Base-by-base conservation (phyloP, 306 rosid species). In the Fragaria ananassa region DNA sequence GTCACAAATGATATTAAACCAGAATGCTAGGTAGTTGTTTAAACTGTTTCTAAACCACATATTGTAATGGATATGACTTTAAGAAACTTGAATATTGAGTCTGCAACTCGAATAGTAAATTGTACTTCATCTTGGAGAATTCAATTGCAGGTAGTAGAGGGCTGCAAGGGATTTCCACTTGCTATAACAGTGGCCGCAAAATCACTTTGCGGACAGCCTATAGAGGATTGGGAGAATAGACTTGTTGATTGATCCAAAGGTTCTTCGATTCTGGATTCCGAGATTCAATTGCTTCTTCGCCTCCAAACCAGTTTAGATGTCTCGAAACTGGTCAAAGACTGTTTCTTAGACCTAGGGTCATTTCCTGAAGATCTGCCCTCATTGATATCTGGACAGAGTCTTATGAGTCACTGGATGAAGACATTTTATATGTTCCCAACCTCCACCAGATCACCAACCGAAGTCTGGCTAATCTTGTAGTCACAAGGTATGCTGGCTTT, bases 291-390 rank as follows among this genome's bases (percentile, higher is more conserved):
- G 73, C 89, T 83, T 46, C 21, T 18, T 10, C 41, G 78, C 78
- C 91, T 89, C 19, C 75, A 84, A 72, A 79, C 77, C 13, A 76
- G 84, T 77, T 71, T 87, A 6, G 88, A 83, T 78, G 76, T 42
- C 5, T 69, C 39, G 65, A 60, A 81, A 19, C 10, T 79, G 8
- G 34, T 49, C 74, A 84, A 64, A 82, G 83, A 91, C 25, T 78
- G 89, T 78, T 89, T 91, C 85, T 18, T 54, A 70, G 90, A 91
- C 81, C 77, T 91, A 8, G 78, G 85, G 68, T 80, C 78, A n/a
- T 91, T 89, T 80, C 97, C 95, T 9, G 86, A 86, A 70, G 89
- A 74, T 31, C 87, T 63, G 80, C 86, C 23, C 87, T 91, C 58
- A 62, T 91, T 68, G 91, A 89, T 84, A 86, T 89, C 37, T 89